Evolutionary conservation across 169 alveolate species (phyloP), one percentile per base, ranked within the genome.

Genomic region (Plasmodium ovale): DNA sequence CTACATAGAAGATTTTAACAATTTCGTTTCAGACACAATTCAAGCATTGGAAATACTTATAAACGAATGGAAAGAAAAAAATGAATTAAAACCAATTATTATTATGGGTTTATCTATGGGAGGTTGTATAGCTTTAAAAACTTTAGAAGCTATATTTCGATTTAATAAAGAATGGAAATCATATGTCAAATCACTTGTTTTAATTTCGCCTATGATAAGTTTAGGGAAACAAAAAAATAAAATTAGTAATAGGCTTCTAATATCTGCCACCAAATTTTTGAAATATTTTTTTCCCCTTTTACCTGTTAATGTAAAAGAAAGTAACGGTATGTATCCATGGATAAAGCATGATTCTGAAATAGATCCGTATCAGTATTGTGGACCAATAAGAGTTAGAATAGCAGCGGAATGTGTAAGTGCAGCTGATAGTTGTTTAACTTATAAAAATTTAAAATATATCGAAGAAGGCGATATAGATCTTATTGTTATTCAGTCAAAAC

Each of bases 1-100:
- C 71, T 93, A 69, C 71, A 54, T 73, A 27, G 72, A 44, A 4
- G 69, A 74, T 23, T 73, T 93, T 39, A 93, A 93, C 1, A 47
- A 87, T 53, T 31, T 93, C 35, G 74, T 87, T 42, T 56, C 64
- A 12, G 95, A 93, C 58, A 77, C 92, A 14, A 60, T 93, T 14
- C 94, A 93, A 84, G 92, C 92, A 44, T 56, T 93, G 16, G 92
- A 87, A 59, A 79, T 93, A 27, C 91, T 93, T 39, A 39, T 74
- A 25, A 33, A 60, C 14, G 88, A 74, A 59, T 74, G 88, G 88
- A 60, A 74, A 74, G 74, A 74, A 60, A 60, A 60, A 51, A 51
- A 74, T 74, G 74, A 74, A 12, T 37, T 74, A 23, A 74, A 74
- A 35, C 88, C 88, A 0, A 74, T 74, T 7, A 74, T 74, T 25